Evolutionary conservation across 2,329 filamentous ascomycete species (phyloP).

Genomic region (Penicillium sp.): DNA sequence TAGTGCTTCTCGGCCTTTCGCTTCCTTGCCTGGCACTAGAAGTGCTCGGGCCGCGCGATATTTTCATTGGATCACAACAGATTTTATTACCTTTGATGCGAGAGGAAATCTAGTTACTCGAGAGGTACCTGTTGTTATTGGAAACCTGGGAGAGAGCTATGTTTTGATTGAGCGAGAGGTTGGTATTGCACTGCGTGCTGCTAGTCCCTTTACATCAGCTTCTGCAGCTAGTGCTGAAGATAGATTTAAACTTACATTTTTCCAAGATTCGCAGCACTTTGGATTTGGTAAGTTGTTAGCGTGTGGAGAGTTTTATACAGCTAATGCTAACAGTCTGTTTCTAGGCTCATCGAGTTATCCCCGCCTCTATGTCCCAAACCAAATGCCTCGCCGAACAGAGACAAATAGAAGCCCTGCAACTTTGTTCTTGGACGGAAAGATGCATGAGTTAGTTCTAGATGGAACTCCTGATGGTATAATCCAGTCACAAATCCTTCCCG

Average conservation of each 20-base stretch:
- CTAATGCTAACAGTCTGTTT: background rate
- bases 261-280: constrained; percentile 28
- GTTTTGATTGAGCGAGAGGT: constrained; percentile 22
- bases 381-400: constrained; percentile 22
- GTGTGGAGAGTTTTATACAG: too few species aligned
- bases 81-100: constrained; percentile 19
- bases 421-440: constrained; percentile 24
- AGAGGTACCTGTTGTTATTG: constrained; percentile 24
- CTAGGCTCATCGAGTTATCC: constrained; percentile 22
- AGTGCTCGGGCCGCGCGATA: constrained; percentile 11
- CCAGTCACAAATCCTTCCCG: too few species aligned
- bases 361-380: constrained; percentile 21
- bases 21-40: constrained; percentile 5
- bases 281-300: constrained; percentile 16
- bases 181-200: constrained; percentile 23
- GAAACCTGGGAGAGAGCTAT: constrained; percentile 23
- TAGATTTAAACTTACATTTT: constrained; percentile 27
- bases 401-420: constrained; percentile 25
- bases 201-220: background rate
- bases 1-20: constrained; percentile 10
- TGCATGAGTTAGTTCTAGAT: constrained; percentile 28
- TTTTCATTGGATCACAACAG: constrained; percentile 23
- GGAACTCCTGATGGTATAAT: constrained; percentile 25
- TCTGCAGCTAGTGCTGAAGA: constrained; percentile 13
- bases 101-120: constrained; percentile 18